phyloP scores from a whole-genome alignment of 805 yeast genomes.

The Yarrowia sp. region DNA sequence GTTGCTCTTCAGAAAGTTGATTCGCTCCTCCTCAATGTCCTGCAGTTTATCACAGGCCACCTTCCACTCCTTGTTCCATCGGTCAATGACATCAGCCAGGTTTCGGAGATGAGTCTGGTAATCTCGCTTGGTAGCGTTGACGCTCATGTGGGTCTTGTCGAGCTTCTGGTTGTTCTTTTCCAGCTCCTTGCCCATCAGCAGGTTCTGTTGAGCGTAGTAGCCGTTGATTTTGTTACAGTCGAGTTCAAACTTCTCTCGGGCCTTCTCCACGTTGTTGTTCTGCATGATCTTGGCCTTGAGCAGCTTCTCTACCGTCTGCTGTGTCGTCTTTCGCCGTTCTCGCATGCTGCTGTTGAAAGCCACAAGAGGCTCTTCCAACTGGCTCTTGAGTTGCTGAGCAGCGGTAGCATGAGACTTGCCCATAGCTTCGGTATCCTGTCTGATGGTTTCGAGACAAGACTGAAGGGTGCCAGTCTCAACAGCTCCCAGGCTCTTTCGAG shows the following conservation, averaged over 20 bases:
- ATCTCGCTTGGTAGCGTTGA: slow-evolving; percentile 57
- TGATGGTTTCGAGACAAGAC: slow-evolving; percentile 64
- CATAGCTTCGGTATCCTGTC: slow-evolving; percentile 64
- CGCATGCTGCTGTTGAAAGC: slow-evolving; percentile 60
- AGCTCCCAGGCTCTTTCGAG: slow-evolving; percentile 60
- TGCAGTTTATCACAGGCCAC: slow-evolving; percentile 67
- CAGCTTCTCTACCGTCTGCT: slow-evolving; percentile 64
- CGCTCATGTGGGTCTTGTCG: slow-evolving; percentile 56
- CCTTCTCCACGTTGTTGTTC: slow-evolving; percentile 49
- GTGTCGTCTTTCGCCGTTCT: slow-evolving; percentile 63
- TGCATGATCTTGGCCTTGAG: slow-evolving; percentile 55
- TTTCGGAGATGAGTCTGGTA: slow-evolving; percentile 63
- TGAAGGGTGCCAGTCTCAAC: slow-evolving; percentile 66
- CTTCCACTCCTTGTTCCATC: slow-evolving; percentile 78
- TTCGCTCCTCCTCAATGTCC: slow-evolving; percentile 72
- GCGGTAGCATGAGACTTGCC: slow-evolving; percentile 62
- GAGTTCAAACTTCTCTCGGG: slow-evolving; percentile 58
- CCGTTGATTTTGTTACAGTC: slow-evolving; percentile 68
- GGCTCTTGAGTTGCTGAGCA: slow-evolving; percentile 58
- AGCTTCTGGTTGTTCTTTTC: slow-evolving; percentile 65
- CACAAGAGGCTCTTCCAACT: slow-evolving; percentile 60
- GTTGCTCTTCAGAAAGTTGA: slow-evolving; percentile 70
- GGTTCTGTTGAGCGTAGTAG: slow-evolving; percentile 64
- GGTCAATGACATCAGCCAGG: slow-evolving; percentile 63
- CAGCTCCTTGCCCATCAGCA: slow-evolving; percentile 77